Evolutionary conservation across 495 filamentous ascomycete species (phyloP).

Genomic region (Penicillium egyptiacum): DNA sequence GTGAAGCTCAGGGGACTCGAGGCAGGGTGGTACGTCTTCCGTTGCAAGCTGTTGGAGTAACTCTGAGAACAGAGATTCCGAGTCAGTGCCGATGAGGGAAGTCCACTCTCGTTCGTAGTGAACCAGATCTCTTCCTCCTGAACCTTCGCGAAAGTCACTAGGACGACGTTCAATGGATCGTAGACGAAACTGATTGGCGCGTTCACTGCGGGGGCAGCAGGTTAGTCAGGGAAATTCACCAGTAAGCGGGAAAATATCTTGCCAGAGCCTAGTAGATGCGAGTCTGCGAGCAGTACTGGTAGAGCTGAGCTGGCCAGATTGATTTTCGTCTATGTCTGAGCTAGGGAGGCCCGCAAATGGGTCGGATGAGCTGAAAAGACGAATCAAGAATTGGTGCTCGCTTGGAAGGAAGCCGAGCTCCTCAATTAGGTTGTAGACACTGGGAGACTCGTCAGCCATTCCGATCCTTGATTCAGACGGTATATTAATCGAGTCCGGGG

Average conservation of each 20-base stretch:
- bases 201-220: background rate
- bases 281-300: background rate
- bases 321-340: too few species aligned
- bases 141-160: background rate
- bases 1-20: background rate
- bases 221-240: background rate
- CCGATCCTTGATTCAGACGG: too few species aligned
- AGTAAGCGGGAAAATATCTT: background rate
- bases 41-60: background rate
- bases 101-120: constrained; percentile 6
- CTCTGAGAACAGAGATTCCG: background rate
- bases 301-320: background rate
- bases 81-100: background rate
- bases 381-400: constrained; percentile 1
- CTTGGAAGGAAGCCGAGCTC: constrained; percentile 3
- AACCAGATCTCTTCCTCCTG: background rate
- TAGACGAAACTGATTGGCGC: background rate
- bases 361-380: background rate
- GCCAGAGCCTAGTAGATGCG: background rate
- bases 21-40: background rate
- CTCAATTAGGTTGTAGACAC: background rate
- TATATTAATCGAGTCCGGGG: background rate
- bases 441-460: constrained; percentile 1
- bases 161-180: background rate
- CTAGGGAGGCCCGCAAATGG: too few species aligned